These are phyloP conservation scores for Entomortierella lignicola DNA, from an alignment of 192 early-diverging fungal genomes.

Conservation along the genomic window DNA sequence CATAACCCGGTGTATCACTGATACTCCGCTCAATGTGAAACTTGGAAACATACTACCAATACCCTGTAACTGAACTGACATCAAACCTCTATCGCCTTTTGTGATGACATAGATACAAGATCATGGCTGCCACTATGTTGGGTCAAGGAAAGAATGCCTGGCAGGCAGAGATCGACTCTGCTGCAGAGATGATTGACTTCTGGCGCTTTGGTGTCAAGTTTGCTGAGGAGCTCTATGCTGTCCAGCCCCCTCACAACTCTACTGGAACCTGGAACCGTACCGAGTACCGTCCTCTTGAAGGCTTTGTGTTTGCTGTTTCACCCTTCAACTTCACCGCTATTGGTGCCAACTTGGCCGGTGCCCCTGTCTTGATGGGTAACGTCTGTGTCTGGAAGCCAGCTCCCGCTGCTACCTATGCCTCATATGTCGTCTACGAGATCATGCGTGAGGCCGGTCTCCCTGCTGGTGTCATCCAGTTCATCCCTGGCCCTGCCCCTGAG, in stretches of 20 bases:
- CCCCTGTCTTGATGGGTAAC: constrained; percentile 98
- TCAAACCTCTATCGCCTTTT: not conserved
- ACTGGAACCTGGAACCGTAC: constrained; percentile 91
- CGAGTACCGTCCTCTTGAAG: constrained; percentile 97
- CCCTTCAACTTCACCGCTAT: constrained; percentile 99
- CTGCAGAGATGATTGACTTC: constrained; percentile 94
- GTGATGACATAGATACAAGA: constrained; percentile 65
- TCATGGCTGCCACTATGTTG: constrained; percentile 96
- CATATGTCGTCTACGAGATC: constrained; percentile 91
- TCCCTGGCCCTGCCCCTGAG: constrained; percentile 88
- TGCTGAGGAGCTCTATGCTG: constrained; percentile 91
- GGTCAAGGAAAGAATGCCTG: constrained; percentile 99
- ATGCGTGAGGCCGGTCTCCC: constrained; percentile 96
- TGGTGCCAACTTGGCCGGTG: constrained; percentile 92
- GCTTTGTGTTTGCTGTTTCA: constrained; percentile 97
- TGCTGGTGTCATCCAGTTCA: constrained; percentile 96
- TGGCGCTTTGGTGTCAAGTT: constrained; percentile 96
- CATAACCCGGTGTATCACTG: not conserved
- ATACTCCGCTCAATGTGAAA: not conserved
- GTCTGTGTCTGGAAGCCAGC: constrained; percentile 98
- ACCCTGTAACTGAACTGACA: not conserved
- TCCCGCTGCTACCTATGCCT: constrained; percentile 85
- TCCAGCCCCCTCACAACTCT: constrained; percentile 93
- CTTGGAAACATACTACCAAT: not conserved
- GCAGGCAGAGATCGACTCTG: constrained; percentile 99